These are phyloP conservation scores for Magnolia officinalis DNA, from an alignment of 164 flowering plant genomes.

Conservation along the genomic window DNA sequence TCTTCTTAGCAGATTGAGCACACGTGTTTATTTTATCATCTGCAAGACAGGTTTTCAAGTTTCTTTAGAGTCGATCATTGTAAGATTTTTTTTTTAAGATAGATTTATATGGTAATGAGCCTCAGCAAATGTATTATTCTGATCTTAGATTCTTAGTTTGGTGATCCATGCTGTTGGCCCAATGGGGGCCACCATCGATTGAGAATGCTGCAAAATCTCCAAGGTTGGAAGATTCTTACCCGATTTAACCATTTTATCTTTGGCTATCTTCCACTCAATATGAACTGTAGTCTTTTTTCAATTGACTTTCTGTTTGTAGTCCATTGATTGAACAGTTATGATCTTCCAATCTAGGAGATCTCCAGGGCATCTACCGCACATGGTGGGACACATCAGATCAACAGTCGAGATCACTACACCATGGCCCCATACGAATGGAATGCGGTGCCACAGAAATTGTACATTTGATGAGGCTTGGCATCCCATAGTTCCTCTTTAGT, in stretches of 20 bases:
- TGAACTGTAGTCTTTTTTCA: neutral
- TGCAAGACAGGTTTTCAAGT: slow-evolving; percentile 16
- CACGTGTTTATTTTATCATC: slow-evolving; percentile 20
- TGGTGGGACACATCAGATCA: neutral
- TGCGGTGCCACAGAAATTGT: neutral
- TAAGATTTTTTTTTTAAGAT: neutral
- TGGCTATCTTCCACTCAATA: neutral
- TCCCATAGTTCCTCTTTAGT: neutral
- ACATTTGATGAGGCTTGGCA: neutral
- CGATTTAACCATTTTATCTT: neutral
- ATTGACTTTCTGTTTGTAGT: neutral
- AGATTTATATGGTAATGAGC: neutral
- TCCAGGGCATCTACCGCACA: neutral
- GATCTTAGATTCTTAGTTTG: neutral
- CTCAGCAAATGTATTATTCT: neutral
- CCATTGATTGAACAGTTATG: no score
- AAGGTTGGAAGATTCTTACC: neutral
- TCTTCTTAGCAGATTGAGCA: slow-evolving; percentile 8
- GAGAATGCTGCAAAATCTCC: no score
- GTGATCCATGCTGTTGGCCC: no score
- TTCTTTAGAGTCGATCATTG: neutral
- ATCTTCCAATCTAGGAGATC: neutral
- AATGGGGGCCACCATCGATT: no score
- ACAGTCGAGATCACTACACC: neutral
- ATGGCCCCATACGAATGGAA: no score